Conservation (phyloP, 441 rosid species). For the Biscutella laevigata region DNA sequence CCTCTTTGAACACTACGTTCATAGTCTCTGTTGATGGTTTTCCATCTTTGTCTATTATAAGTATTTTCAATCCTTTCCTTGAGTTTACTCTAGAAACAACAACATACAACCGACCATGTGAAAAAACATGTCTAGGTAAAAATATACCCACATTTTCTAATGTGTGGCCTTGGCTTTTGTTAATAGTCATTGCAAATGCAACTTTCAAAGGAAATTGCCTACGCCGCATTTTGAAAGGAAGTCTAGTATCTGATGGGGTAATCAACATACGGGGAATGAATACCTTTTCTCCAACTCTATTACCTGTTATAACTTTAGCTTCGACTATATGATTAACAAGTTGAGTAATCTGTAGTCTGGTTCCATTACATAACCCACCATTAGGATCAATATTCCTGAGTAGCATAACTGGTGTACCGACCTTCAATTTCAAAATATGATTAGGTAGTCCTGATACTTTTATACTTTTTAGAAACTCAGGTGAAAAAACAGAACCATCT, state of each 20-base stretch:
- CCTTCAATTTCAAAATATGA: no score
- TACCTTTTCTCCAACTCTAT: background rate
- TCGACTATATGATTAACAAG: background rate
- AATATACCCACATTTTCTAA: background rate
- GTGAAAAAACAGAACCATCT: background rate
- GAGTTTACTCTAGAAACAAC: background rate
- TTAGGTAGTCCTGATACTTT: no score
- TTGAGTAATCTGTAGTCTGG: no score
- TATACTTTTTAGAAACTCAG: no score
- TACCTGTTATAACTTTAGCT: background rate
- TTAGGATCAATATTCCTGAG: no score
- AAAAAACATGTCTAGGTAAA: background rate
- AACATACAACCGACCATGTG: background rate
- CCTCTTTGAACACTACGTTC: no score
- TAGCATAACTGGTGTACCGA: no score
- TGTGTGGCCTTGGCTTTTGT: background rate
- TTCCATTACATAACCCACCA: no score
- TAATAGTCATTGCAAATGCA: background rate
- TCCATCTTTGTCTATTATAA: background rate
- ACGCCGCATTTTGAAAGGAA: background rate
- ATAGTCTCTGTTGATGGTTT: no score
- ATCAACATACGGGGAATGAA: background rate
- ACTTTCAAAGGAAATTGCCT: background rate
- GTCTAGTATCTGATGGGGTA: background rate
- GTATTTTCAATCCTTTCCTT: background rate